Evolutionary conservation across 257 asterid species (phyloP).

Genomic region (Knoxia roxburghii): DNA sequence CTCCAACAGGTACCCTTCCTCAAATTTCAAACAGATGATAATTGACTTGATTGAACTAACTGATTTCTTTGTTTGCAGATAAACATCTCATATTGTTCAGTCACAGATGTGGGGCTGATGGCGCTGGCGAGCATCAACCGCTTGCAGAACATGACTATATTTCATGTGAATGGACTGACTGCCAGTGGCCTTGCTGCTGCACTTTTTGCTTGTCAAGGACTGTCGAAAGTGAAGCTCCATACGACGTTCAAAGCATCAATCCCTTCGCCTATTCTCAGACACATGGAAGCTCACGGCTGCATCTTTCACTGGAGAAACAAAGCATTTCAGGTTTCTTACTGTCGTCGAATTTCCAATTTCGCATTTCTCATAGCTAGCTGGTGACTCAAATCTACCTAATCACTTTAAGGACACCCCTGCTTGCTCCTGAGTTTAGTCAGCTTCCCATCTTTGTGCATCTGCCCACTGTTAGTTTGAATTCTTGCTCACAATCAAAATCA

Average conservation of each 20-base stretch:
- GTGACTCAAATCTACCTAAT: background rate
- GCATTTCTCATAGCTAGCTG: background rate
- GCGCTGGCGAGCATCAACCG: constrained; percentile 25
- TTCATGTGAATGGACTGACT: constrained; percentile 25
- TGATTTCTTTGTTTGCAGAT: constrained; percentile 21
- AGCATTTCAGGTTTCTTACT: constrained; percentile 13
- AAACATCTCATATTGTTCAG: constrained; percentile 27
- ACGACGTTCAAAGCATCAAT: constrained; percentile 18
- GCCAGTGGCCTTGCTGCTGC: constrained; percentile 28
- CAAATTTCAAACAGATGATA: background rate
- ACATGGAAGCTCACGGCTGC: constrained; percentile 28
- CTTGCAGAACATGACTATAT: constrained; percentile 25
- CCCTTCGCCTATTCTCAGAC: constrained; percentile 12
- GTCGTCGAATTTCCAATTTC: background rate
- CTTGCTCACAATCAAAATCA: background rate
- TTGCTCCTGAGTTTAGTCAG: background rate
- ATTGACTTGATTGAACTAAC: background rate
- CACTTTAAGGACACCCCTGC: background rate
- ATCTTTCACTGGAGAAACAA: constrained; percentile 35
- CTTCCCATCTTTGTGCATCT: background rate
- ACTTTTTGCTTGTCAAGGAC: constrained; percentile 25
- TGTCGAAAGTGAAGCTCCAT: constrained; percentile 28
- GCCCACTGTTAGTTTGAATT: background rate
- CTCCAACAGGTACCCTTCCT: constrained; percentile 28
- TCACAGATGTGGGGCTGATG: constrained; percentile 29